phyloP scores from a whole-genome alignment of 1,284 basidiomycete genomes.

The Papiliotrema nemorosa region DNA sequence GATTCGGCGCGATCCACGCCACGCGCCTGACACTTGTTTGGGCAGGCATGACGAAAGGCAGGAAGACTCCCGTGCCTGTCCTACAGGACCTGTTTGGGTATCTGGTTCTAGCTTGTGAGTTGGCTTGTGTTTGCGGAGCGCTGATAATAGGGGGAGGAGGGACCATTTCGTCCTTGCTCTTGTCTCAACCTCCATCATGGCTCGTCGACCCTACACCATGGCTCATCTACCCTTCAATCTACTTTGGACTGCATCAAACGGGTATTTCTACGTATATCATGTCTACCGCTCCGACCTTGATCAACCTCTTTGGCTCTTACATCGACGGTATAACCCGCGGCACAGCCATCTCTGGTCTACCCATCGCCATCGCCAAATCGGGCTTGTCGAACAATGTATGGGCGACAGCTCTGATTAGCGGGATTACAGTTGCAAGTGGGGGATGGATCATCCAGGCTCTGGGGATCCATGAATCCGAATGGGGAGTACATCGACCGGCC shows the following conservation, averaged over 20 bases:
- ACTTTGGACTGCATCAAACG: slow-evolving; percentile 29
- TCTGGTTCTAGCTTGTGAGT: slow-evolving; percentile 41
- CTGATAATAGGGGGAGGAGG: slow-evolving; percentile 39
- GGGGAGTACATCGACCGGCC: slow-evolving; percentile 28
- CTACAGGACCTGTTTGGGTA: slow-evolving; percentile 42
- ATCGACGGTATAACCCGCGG: slow-evolving; percentile 38
- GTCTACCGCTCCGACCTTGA: slow-evolving; percentile 23
- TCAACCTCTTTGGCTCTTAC: slow-evolving; percentile 24
- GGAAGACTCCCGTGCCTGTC: slow-evolving; percentile 12
- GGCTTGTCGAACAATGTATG: slow-evolving; percentile 9
- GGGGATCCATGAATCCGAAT: slow-evolving; percentile 24
- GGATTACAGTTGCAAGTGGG: slow-evolving; percentile 32
- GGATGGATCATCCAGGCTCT: slow-evolving; percentile 33
- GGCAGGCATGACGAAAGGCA: slow-evolving; percentile 26
- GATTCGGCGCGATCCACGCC: slow-evolving; percentile 39
- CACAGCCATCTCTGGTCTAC: slow-evolving; percentile 26
- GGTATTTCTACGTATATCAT: slow-evolving; percentile 25
- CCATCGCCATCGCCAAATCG: slow-evolving; percentile 2
- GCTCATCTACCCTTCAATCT: slow-evolving; percentile 34
- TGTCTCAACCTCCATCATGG: slow-evolving; percentile 41
- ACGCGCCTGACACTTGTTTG: slow-evolving; percentile 32
- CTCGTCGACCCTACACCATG: slow-evolving; percentile 37
- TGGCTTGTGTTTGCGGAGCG: neutral
- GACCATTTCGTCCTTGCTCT: slow-evolving; percentile 33
- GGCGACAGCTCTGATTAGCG: slow-evolving; percentile 31